A percentile compares a stretch with the other conserved stretches of the same genome.
These are phyloP conservation scores for Rutstroemia sydowiana DNA, from an alignment of 2,329 filamentous ascomycete genomes.

Conservation along the genomic window DNA sequence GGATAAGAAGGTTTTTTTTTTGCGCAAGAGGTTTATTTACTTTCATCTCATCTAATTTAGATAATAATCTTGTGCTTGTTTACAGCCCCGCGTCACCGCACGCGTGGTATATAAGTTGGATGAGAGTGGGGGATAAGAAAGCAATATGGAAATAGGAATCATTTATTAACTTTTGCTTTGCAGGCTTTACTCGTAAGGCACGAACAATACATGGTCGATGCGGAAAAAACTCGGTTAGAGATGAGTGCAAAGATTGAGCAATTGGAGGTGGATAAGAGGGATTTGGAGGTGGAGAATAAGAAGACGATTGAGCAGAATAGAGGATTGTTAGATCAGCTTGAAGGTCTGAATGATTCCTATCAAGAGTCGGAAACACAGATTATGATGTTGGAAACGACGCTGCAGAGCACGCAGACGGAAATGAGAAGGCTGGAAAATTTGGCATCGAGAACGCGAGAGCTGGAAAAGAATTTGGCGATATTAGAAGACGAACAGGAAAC, in stretches of 20 bases:
- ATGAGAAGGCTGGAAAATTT: slow-evolving; percentile 67
- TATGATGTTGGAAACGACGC: slow-evolving; percentile 64
- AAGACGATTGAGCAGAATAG: slow-evolving; percentile 78
- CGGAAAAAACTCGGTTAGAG: slow-evolving; percentile 66
- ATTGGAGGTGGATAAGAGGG: slow-evolving; percentile 59
- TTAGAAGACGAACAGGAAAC: slow-evolving; percentile 76
- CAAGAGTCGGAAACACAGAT: slow-evolving; percentile 74
- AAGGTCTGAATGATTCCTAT: slow-evolving; percentile 72
- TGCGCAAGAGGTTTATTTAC: background rate
- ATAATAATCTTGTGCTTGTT: slow-evolving; percentile 5
- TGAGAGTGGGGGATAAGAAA: background rate
- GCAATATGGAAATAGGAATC: slow-evolving; percentile 17
- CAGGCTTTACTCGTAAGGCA: slow-evolving; percentile 89
- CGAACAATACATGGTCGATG: slow-evolving; percentile 89
- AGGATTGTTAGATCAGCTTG: slow-evolving; percentile 72
- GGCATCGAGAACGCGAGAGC: slow-evolving; percentile 64
- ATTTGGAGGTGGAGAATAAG: slow-evolving; percentile 70
- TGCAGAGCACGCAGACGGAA: slow-evolving; percentile 71
- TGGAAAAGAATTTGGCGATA: slow-evolving; percentile 72
- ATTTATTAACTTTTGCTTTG: slow-evolving; percentile 60
- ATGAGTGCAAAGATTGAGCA: slow-evolving; percentile 13
- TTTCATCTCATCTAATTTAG: background rate
- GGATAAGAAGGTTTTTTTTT: background rate
- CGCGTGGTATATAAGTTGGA: slow-evolving; percentile 3
- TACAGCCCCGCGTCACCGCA: slow-evolving; percentile 2